phyloP scores from a whole-genome alignment of 306 rosid genomes.

The Castanospermum australe region DNA sequence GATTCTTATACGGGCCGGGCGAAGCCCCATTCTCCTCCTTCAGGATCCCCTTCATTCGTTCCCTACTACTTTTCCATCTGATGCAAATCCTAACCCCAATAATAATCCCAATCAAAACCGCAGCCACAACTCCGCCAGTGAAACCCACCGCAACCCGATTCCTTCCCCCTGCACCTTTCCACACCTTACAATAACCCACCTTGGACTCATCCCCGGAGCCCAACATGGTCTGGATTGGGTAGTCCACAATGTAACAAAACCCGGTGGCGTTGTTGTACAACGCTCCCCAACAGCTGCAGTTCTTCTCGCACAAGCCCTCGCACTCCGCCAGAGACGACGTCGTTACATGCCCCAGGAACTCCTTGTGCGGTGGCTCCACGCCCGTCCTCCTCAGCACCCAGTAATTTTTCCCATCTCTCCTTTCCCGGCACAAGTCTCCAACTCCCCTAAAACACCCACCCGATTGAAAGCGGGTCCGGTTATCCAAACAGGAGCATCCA shows the following conservation, averaged over 20 bases:
- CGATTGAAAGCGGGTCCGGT: slow-evolving; percentile 43
- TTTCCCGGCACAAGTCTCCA: slow-evolving; percentile 51
- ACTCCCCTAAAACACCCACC: slow-evolving; percentile 39
- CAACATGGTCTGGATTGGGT: slow-evolving; percentile 62
- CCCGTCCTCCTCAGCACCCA: slow-evolving; percentile 53
- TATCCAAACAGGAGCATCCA: slow-evolving; percentile 72
- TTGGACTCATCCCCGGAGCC: slow-evolving; percentile 55
- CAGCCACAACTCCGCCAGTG: slow-evolving; percentile 24
- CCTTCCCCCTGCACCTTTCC: slow-evolving; percentile 26
- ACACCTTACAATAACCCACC: slow-evolving; percentile 80
- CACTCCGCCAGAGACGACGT: slow-evolving; percentile 55
- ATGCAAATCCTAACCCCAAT: slow-evolving; percentile 35
- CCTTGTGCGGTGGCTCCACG: slow-evolving; percentile 69
- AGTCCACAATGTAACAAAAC: slow-evolving; percentile 66
- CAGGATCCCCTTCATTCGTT: slow-evolving; percentile 14
- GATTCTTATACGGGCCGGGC: slow-evolving; percentile 90
- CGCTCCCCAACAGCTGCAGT: slow-evolving; percentile 89
- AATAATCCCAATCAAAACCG: slow-evolving; percentile 20
- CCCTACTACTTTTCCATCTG: slow-evolving; percentile 31
- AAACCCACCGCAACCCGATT: slow-evolving; percentile 39
- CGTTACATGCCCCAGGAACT: slow-evolving; percentile 39
- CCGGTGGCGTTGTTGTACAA: slow-evolving; percentile 56
- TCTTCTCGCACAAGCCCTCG: slow-evolving; percentile 52
- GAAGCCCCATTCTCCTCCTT: slow-evolving; percentile 48
- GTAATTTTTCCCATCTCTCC: slow-evolving; percentile 29